Base-by-base conservation (phyloP, 495 filamentous ascomycete species). In the Aspergillus carlsbadensis region DNA sequence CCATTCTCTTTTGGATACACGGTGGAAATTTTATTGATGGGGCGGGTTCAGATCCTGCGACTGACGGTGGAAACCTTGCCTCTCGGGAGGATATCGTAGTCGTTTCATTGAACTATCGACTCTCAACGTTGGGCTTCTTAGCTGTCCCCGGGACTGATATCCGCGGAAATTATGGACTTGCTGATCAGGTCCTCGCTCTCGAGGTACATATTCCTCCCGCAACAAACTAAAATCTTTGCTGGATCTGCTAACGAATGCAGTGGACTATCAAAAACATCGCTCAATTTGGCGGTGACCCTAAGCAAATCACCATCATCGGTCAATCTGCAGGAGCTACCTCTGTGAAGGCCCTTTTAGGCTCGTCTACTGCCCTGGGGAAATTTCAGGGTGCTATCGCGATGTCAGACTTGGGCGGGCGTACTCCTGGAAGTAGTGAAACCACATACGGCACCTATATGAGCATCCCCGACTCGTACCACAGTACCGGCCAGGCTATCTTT, bases 1-100 rank as follows among this genome's bases (percentile, higher is more conserved):
- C 73, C 0, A 73, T 78, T 1, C 33, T 74, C n/a, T 68, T 78
- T 46, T 70, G 69, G 65, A 76, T 78, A 21, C 71, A 76, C 56
- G 72, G 72, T 26, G 75, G 75, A 52, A 71, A 69, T 5, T 73
- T 76, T 46, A 70, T 62, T 11, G 62, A 62, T 14, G 73, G 75
- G 14, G 66, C 60, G 35, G 71, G 71, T 14, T 53, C 70, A 17
- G 62, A 73, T 57, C 52, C 61, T 29, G 46, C 61, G 2, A 65
- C 64, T 5, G 73, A 76, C 57, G 74, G 72, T 14, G 70, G 66
- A 10, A 70, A 68, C 43, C 42, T 74, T 33, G 72, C 65, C 5
- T 70, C 66, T 7, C 57, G 73, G 33, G 71, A 70, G 17, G 74
- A 78, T 64, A 70, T 75, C 18, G 73, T 78, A 10, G 63, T 75